Base-by-base conservation (phyloP, 148 eudicot genomes). In the Pouteria glomerata region DNA sequence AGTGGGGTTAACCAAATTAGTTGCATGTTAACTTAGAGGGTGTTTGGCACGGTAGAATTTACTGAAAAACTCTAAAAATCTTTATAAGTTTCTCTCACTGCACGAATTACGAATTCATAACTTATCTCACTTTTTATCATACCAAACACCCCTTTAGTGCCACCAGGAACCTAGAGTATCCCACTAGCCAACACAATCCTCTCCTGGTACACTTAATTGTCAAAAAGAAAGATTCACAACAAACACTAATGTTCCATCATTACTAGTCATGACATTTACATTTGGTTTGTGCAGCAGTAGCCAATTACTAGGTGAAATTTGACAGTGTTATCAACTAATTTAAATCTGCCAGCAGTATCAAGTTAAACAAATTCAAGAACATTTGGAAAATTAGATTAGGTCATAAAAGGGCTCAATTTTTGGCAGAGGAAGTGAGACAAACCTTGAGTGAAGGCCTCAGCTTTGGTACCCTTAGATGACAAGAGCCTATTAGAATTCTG, bases 381-480 rank as follows among this genome's bases (percentile, higher is more conserved):
- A 53, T 26, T 35, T 24, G 33, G 7, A 2, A 39, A 56, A 24
- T 56, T 33, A 23, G 60, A 24, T 50, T 4, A 23, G 57, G 50
- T 8, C 19, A 33, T 50, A 11, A 35, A 26, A 65, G 69, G 52
- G 55, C 67, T 45, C 8, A 24, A 39, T 19, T 52, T 35, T 51
- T 15, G 23, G 50, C 21, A 0, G 29, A 52, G 24, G 52, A 45
- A 41, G 66, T 21, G 63, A 66, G 72, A 72, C 74, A 68, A 50
- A 95, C 97, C 97, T 85, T 76, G 89, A 78, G 66, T 78, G 62
- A 69, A 89, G 57, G 77, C 78, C 68, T 85, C 84, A 37, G 86
- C 47, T 58, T 79, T 50, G 71, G 73, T 4, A 2, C 77, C 86
- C 87, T 85, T 87, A 73, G 80, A 78, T 69, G 85, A 78, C 67